Evolutionary conservation across 2,329 filamentous ascomycete species (phyloP).

Genomic region (Endothia cerciana): DNA sequence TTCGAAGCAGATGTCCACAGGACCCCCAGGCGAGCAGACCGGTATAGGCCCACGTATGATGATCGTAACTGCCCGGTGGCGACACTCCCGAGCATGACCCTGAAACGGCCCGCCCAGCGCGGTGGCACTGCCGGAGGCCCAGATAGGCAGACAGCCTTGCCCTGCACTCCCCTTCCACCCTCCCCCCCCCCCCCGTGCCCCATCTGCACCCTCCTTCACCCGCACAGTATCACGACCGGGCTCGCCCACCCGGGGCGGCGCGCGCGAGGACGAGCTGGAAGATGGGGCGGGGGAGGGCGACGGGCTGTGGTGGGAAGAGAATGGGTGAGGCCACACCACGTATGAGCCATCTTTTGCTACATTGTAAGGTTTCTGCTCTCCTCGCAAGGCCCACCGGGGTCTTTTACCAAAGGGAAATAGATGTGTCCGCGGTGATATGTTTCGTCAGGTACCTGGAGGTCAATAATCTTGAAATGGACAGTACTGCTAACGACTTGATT

Average conservation of each 20-base stretch:
- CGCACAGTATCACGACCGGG: too few relatives aligned
- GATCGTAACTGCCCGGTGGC: conserved; percentile 9
- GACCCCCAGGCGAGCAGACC: conserved; percentile 34
- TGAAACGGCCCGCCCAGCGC: conserved; percentile 32
- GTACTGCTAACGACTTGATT: neutral
- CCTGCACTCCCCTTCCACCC: too few relatives aligned
- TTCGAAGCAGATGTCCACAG: conserved; percentile 37
- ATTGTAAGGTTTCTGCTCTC: too few relatives aligned
- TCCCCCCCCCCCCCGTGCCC: too few relatives aligned
- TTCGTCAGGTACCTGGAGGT: neutral
- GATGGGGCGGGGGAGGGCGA: conserved; percentile 2
- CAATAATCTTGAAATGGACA: neutral
- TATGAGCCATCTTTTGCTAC: too few relatives aligned
- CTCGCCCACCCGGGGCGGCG: too few relatives aligned
- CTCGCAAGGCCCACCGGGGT: neutral
- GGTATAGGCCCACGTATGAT: conserved; percentile 32
- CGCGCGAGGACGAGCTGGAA: conserved; percentile 12
- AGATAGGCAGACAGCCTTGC: too few relatives aligned
- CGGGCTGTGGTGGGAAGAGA: neutral
- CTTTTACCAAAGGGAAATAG: neutral
- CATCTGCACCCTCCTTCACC: too few relatives aligned
- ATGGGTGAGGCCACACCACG: too few relatives aligned
- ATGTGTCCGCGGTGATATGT: neutral
- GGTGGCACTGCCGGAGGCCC: too few relatives aligned
- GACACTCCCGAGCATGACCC: conserved; percentile 12